Conservation (phyloP, 2,329 filamentous ascomycete genomes). For the Alternaria arbusti region DNA sequence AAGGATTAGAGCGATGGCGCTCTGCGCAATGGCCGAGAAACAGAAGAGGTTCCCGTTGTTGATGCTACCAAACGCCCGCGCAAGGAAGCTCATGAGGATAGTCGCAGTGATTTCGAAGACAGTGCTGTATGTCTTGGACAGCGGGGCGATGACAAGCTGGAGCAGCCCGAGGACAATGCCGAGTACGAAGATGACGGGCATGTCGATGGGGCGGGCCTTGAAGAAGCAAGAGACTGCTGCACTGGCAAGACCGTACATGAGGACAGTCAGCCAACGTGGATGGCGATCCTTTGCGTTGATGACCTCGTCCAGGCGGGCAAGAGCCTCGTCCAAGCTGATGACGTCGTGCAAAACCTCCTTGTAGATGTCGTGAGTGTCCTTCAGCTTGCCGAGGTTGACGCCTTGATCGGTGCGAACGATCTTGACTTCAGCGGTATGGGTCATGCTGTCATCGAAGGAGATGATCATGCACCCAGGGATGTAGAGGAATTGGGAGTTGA, state of each 20-base stretch:
- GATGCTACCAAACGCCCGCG: slow-evolving; percentile 56
- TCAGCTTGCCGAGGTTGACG: slow-evolving; percentile 74
- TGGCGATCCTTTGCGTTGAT: slow-evolving; percentile 64
- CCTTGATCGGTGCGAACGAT: slow-evolving; percentile 73
- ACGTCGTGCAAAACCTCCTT: slow-evolving; percentile 79
- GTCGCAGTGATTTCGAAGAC: slow-evolving; percentile 57
- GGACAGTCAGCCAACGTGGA: slow-evolving; percentile 57
- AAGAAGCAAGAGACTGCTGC: slow-evolving; percentile 80
- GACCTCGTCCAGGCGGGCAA: slow-evolving; percentile 66
- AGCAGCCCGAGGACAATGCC: slow-evolving; percentile 76
- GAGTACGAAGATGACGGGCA: slow-evolving; percentile 77
- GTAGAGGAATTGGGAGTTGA: slow-evolving; percentile 87
- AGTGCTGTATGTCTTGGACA: slow-evolving; percentile 70
- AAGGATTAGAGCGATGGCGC: slow-evolving; percentile 57
- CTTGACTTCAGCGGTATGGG: slow-evolving; percentile 80
- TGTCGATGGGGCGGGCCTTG: slow-evolving; percentile 74
- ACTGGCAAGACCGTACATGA: slow-evolving; percentile 77
- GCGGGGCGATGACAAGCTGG: slow-evolving; percentile 75
- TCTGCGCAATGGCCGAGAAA: slow-evolving; percentile 57
- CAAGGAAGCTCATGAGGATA: slow-evolving; percentile 56
- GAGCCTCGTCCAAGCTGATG: slow-evolving; percentile 73
- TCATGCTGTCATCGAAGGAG: slow-evolving; percentile 72
- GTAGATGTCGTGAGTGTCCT: slow-evolving; percentile 77
- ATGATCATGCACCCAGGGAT: slow-evolving; percentile 92
- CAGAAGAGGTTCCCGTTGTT: slow-evolving; percentile 52